Conservation (phyloP, 176 grass and related monocot species). For the Juncus effusus region DNA sequence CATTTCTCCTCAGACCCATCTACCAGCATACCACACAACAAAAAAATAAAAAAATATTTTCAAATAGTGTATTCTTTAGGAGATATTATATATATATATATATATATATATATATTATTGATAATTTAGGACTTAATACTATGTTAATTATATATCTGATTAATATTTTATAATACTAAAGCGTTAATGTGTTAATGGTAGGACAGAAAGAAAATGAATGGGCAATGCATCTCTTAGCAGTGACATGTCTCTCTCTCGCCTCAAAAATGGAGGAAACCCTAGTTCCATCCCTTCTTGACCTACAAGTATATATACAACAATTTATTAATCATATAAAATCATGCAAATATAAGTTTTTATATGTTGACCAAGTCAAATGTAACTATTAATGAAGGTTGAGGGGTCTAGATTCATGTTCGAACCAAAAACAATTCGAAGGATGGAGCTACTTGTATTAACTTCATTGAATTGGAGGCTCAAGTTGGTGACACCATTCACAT, state of each 20-base stretch:
- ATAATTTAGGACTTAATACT: no score
- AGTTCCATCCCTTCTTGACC: constrained; percentile 72
- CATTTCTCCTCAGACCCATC: no score
- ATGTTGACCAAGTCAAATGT: constrained; percentile 1
- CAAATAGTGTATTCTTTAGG: no score
- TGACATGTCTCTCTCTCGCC: constrained; percentile 88
- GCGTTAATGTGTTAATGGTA: constrained; percentile 9
- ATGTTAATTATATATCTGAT: no score
- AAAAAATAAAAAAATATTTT: no score
- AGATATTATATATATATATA: no score
- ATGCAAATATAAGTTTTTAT: neutral
- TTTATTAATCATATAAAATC: constrained; percentile 13
- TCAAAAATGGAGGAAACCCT: constrained; percentile 94
- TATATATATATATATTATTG: no score
- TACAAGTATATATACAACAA: constrained; percentile 56
- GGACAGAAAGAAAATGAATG: constrained; percentile 70
- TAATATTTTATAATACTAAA: neutral
- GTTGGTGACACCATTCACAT: constrained; percentile 78
- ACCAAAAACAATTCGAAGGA: constrained; percentile 47
- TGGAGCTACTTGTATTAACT: constrained; percentile 81
- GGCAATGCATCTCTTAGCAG: constrained; percentile 92
- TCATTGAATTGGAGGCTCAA: constrained; percentile 79
- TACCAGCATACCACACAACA: no score
- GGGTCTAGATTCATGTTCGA: constrained; percentile 59
- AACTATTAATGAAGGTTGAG: constrained; percentile 45